These are phyloP conservation scores for Pythium volutum DNA, from an alignment of 352 stramenopile genomes.

Conservation along the genomic window DNA sequence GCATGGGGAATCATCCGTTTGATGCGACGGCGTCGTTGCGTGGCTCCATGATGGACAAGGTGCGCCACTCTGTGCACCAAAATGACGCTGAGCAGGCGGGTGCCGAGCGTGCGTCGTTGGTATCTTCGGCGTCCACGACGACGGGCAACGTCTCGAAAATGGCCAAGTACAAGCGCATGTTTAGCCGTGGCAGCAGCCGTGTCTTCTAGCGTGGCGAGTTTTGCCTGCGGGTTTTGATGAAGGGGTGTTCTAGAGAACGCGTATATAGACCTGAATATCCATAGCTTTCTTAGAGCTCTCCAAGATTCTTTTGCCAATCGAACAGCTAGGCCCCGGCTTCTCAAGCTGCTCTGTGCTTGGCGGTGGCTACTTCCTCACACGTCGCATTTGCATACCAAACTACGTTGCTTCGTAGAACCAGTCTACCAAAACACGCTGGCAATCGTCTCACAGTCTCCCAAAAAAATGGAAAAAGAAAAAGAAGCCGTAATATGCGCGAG, in stretches of 20 bases:
- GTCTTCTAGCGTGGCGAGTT: not conserved
- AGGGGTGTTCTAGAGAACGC: not conserved
- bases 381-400: conserved; percentile 4
- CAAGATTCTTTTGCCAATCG: too few species aligned
- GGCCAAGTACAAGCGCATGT: conserved; percentile 27
- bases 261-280: too few species aligned
- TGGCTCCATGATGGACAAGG: conserved; percentile 30
- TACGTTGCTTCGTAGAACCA: not conserved
- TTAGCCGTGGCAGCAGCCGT: conserved; percentile 19
- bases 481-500: too few species aligned
- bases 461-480: conserved; percentile 13
- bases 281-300: too few species aligned
- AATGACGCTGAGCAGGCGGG: not conserved
- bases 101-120: conserved; percentile 7
- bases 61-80: conserved; percentile 15
- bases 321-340: too few species aligned
- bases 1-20: conserved; percentile 14
- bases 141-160: conserved; percentile 9
- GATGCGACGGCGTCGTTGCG: conserved; percentile 20
- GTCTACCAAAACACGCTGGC: not conserved
- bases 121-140: conserved; percentile 14
- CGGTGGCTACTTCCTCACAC: conserved; percentile 1
- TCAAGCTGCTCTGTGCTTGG: too few species aligned
- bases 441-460: not conserved
- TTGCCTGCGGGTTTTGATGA: not conserved